phyloP scores from a whole-genome alignment of 768 basidiomycete species.

The Coprinellus micaceus region DNA sequence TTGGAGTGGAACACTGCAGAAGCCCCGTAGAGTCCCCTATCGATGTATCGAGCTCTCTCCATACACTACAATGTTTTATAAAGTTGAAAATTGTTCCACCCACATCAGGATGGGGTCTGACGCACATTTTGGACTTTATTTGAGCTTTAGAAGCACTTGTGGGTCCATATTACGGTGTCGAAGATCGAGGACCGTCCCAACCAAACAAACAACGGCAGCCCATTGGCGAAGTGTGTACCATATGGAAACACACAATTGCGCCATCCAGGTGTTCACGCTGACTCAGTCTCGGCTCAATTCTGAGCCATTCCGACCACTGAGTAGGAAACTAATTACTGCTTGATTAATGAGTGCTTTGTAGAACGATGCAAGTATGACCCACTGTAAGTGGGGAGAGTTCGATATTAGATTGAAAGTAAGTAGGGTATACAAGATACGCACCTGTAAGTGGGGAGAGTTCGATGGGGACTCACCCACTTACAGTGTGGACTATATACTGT shows the following conservation, averaged over 20 bases:
- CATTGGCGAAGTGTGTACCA: not conserved
- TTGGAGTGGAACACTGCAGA: no score
- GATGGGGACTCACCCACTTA: no score
- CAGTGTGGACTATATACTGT: no score
- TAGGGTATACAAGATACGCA: no score
- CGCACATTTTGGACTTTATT: constrained; percentile 7
- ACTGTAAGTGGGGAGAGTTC: no score
- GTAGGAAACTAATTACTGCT: no score
- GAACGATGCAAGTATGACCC: no score
- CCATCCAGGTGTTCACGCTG: no score
- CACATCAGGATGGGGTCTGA: constrained; percentile 1
- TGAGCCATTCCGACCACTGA: not conserved
- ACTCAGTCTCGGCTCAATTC: not conserved
- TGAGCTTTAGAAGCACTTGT: not conserved
- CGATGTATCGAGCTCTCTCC: no score
- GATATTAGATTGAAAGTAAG: no score
- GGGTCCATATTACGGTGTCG: not conserved
- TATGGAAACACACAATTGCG: not conserved
- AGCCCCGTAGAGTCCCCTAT: no score
- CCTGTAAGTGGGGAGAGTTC: no score
- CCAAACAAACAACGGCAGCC: not conserved
- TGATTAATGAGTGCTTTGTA: not conserved
- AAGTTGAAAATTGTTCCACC: not conserved
- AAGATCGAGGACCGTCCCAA: not conserved
- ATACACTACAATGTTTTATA: not conserved